These are phyloP conservation scores for Penicillium paneum DNA, from an alignment of 2,329 filamentous ascomycete genomes.

Conservation along the genomic window DNA sequence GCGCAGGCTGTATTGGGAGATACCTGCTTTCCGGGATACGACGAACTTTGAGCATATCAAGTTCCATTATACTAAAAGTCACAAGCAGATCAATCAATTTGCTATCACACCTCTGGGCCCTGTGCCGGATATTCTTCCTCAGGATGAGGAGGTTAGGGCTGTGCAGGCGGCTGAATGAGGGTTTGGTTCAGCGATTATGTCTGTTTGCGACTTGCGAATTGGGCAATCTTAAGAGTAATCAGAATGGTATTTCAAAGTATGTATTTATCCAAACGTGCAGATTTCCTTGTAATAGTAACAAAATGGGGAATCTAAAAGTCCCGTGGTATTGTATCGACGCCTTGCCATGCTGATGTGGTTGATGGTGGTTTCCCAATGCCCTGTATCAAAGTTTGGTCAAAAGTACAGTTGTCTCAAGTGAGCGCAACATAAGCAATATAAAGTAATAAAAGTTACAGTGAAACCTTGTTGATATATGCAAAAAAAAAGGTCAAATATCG, in stretches of 20 bases:
- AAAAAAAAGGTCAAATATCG: not conserved
- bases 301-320: conserved; percentile 19
- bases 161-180: conserved; percentile 17
- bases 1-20: conserved; percentile 78
- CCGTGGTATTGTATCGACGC: conserved; percentile 30
- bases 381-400: conserved; percentile 8
- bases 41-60: conserved; percentile 97
- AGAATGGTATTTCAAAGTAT: not conserved
- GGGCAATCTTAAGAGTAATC: not conserved
- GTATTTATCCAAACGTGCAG: not conserved
- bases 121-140: conserved; percentile 71
- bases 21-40: conserved; percentile 72
- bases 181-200: not conserved
- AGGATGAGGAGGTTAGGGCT: conserved; percentile 69
- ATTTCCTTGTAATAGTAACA: conserved; percentile 12
- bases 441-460: conserved; percentile 2
- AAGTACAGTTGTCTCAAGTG: conserved; percentile 5
- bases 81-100: conserved; percentile 62
- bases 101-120: conserved; percentile 83
- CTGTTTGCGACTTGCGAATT: not conserved
- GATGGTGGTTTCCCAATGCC: conserved; percentile 10
- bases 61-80: conserved; percentile 67
- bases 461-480: conserved; percentile 1
- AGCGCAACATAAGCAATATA: conserved; percentile 1
- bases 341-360: conserved; percentile 33